Evolutionary conservation across 2,329 filamentous ascomycete species (phyloP).

Genomic region (Botryotinia globosa): DNA sequence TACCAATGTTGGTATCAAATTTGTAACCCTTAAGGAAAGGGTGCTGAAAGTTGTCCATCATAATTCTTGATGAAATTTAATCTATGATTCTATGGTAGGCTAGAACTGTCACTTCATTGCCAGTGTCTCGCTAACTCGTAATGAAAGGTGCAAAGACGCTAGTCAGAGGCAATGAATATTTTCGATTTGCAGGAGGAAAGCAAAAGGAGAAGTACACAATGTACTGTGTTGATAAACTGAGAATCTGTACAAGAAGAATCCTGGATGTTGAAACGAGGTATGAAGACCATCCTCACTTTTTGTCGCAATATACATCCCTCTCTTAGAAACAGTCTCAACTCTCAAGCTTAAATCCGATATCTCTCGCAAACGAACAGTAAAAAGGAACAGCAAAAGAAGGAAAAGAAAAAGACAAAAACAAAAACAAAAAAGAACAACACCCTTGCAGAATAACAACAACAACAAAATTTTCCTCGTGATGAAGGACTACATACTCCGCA

Average conservation of each 20-base stretch:
- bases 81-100: background rate
- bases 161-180: background rate
- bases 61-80: background rate
- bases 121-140: background rate
- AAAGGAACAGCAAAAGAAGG: too few species aligned
- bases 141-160: rapidly evolving
- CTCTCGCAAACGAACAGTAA: background rate
- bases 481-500: too few species aligned
- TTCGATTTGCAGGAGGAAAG: background rate
- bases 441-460: background rate
- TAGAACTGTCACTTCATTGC: background rate
- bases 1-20: background rate
- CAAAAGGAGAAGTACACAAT: background rate
- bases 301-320: background rate
- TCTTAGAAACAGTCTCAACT: background rate
- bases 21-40: background rate
- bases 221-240: background rate
- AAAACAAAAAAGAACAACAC: background rate
- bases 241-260: background rate
- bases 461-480: background rate
- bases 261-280: background rate
- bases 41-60: rapidly evolving
- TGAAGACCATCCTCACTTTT: background rate
- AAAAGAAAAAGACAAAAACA: background rate
- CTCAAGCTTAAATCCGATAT: background rate